phyloP scores from a whole-genome alignment of 75 land plant genomes.

The Selaginella tamariscina region DNA sequence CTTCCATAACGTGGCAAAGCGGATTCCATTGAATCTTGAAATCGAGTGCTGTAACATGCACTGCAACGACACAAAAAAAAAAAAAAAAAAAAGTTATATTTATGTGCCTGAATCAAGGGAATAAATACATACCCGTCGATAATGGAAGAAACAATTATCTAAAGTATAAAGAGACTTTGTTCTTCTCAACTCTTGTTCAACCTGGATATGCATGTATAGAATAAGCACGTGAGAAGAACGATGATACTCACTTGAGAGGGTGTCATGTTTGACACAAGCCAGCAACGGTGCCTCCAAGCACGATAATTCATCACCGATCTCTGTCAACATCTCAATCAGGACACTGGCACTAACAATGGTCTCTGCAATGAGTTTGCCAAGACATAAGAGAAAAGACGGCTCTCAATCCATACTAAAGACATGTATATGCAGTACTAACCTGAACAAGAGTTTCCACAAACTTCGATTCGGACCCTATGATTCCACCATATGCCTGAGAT shows the following conservation, averaged over 20 bases:
- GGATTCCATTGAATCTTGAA: constrained; percentile 1
- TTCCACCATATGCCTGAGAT: not conserved
- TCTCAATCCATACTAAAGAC: not conserved
- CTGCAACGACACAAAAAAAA: not conserved
- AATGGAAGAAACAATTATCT: constrained; percentile 75
- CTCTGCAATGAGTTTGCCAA: not conserved
- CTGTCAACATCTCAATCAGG: constrained; percentile 27
- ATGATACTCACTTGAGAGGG: constrained; percentile 31
- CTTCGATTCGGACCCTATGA: not conserved
- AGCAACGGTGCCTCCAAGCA: constrained; percentile 73
- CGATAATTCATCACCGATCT: constrained; percentile 78
- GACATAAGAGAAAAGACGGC: not conserved
- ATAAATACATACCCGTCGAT: constrained; percentile 34
- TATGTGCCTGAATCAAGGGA: not conserved
- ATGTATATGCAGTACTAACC: not conserved
- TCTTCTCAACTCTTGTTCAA: constrained; percentile 34
- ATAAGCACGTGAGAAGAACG: not conserved
- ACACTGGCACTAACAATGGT: not conserved
- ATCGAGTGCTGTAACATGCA: not conserved
- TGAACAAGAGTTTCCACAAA: not conserved
- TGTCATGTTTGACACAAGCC: constrained; percentile 61
- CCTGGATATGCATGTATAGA: constrained; percentile 24
- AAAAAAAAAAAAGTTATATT: not conserved
- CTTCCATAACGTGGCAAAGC: constrained; percentile 18
- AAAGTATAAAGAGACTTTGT: constrained; percentile 47